A percentile compares a stretch with the other conserved stretches of the same genome.
phyloP scores from a whole-genome alignment of 306 rosid genomes.

The Prunus salicina region DNA sequence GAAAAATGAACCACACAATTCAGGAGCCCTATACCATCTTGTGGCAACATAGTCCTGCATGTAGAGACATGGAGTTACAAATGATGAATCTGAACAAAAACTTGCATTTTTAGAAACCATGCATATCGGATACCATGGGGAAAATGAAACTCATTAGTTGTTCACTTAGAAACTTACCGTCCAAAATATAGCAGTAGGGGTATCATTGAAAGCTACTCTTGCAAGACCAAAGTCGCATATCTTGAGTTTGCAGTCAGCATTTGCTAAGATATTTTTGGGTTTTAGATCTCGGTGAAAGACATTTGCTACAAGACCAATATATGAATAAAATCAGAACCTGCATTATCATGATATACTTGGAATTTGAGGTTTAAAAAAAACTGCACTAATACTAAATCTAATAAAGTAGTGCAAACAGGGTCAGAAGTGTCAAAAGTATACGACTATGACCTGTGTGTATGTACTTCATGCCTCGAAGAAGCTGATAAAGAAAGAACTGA shows the following conservation, averaged over 20 bases:
- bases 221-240: constrained; percentile 99
- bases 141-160: background rate
- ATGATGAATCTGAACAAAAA: background rate
- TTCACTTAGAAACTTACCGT: constrained; percentile 54
- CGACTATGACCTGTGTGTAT: constrained; percentile 85
- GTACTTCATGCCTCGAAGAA: constrained; percentile 96
- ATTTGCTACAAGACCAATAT: constrained; percentile 66
- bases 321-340: constrained; percentile 32
- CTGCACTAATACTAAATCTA: constrained; percentile 3
- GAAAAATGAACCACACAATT: constrained; percentile 96
- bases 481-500: constrained; percentile 99
- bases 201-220: constrained; percentile 95
- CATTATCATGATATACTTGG: constrained; percentile 16
- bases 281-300: constrained; percentile 98
- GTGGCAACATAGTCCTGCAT: constrained; percentile 96
- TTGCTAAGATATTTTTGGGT: constrained; percentile 95
- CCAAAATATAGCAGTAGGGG: constrained; percentile 99
- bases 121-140: background rate
- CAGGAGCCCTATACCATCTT: constrained; percentile 99
- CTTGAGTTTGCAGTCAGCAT: constrained; percentile 99
- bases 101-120: background rate
- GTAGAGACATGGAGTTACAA: constrained; percentile 22
- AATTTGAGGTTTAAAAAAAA: background rate
- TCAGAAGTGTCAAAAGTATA: constrained; percentile 8
- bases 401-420: constrained; percentile 16